These are phyloP conservation scores for Ophiostoma australiae DNA, from an alignment of 2,329 filamentous ascomycete species.

Conservation along the genomic window DNA sequence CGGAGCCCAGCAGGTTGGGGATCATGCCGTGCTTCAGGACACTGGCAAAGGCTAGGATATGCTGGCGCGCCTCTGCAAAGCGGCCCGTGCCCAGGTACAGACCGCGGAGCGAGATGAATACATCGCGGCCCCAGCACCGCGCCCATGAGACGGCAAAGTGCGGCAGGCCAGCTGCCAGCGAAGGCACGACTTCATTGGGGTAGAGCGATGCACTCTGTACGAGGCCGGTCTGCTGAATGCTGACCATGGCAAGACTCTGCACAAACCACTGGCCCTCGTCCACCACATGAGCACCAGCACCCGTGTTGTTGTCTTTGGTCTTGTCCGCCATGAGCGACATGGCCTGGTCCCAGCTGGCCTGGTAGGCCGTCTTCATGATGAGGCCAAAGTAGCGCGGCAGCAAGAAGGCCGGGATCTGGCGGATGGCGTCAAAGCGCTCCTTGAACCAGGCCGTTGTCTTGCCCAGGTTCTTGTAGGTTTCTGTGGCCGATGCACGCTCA, in stretches of 20 bases:
- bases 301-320: neutral
- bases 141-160: conserved; percentile 95
- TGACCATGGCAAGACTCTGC: conserved; percentile 83
- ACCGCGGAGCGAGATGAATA: conserved; percentile 91
- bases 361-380: conserved; percentile 80
- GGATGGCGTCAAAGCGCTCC: conserved; percentile 79
- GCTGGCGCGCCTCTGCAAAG: conserved; percentile 83
- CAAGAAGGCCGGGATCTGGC: conserved; percentile 79
- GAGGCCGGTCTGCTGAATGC: conserved; percentile 81
- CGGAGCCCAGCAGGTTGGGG: conserved; percentile 83
- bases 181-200: conserved; percentile 77
- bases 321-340: conserved; percentile 75
- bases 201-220: conserved; percentile 88
- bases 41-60: conserved; percentile 90
- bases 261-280: conserved; percentile 81
- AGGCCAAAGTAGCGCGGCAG: conserved; percentile 90
- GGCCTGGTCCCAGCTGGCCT: conserved; percentile 71
- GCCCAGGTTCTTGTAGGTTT: conserved; percentile 57
- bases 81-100: conserved; percentile 87
- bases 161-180: conserved; percentile 83
- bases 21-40: conserved; percentile 99
- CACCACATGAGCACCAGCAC: conserved; percentile 39
- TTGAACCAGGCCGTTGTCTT: conserved; percentile 72
- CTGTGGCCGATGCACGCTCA: conserved; percentile 61
- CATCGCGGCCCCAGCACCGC: conserved; percentile 93